A percentile compares a stretch with the other conserved stretches of the same genome.
Evolutionary conservation across 768 basidiomycete genomes (phyloP).

Genomic region (Leccinellum albellum): DNA sequence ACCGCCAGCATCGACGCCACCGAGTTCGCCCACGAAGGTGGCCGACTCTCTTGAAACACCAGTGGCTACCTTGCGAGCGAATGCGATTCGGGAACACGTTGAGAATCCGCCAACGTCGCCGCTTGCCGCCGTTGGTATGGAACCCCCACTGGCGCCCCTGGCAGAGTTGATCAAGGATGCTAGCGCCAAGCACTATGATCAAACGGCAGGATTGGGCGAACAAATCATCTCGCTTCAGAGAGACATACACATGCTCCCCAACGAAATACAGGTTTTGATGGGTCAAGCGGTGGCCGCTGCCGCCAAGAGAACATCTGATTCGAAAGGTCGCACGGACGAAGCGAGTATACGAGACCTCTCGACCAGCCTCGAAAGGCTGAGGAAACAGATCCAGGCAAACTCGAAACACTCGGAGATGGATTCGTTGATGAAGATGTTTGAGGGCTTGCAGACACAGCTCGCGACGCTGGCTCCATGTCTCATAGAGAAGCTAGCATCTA

Average conservation of each 20-base stretch:
- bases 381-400: constrained; percentile 7
- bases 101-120: constrained; percentile 13
- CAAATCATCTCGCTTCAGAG: constrained; percentile 32
- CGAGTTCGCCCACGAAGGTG: constrained; percentile 8
- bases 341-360: constrained; percentile 7
- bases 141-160: constrained; percentile 24
- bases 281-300: constrained; percentile 2
- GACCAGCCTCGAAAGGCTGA: constrained; percentile 17
- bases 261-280: constrained; percentile 22
- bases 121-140: constrained; percentile 4
- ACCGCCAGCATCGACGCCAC: constrained; percentile 6
- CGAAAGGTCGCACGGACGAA: not conserved
- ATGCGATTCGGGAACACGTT: constrained; percentile 17
- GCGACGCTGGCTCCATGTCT: constrained; percentile 36
- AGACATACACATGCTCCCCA: constrained; percentile 28
- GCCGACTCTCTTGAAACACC: not conserved
- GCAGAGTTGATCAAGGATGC: constrained; percentile 34
- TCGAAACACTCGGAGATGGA: constrained; percentile 13
- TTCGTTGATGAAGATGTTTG: constrained; percentile 33
- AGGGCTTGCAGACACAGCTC: constrained; percentile 39
- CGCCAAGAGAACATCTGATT: constrained; percentile 1
- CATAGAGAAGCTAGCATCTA: constrained; percentile 30
- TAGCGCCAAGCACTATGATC: constrained; percentile 35
- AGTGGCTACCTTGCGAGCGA: constrained; percentile 7
- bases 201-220: constrained; percentile 31